Evolutionary conservation across 257 asterid species (phyloP).

Genomic region (Eucommia ulmoides): DNA sequence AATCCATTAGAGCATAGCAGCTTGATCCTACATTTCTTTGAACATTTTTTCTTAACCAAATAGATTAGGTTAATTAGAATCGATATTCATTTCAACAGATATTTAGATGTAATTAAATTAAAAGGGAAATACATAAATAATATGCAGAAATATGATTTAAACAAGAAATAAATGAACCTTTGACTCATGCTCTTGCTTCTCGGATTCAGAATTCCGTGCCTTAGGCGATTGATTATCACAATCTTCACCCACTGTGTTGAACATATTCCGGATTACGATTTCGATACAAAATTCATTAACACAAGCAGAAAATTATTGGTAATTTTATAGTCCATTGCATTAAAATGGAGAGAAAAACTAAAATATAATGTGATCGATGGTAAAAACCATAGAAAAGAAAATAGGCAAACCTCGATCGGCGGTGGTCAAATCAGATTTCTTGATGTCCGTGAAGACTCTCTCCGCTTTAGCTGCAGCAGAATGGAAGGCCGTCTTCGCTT

Average conservation of each 20-base stretch:
- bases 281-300: neutral
- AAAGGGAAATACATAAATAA: too few species aligned
- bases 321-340: too few species aligned
- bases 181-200: conserved; percentile 29
- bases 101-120: too few species aligned
- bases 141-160: too few species aligned
- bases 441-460: conserved; percentile 84
- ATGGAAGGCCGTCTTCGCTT: conserved; percentile 89
- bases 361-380: conserved; percentile 5
- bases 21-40: too few species aligned
- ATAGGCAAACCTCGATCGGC: conserved; percentile 32
- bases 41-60: too few species aligned
- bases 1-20: too few species aligned
- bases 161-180: too few species aligned
- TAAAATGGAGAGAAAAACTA: conserved; percentile 24
- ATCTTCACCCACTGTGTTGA: conserved; percentile 31
- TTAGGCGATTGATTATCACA: conserved; percentile 40
- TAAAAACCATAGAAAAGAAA: too few species aligned
- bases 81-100: too few species aligned
- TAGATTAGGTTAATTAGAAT: too few species aligned
- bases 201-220: conserved; percentile 33
- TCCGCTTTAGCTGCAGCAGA: conserved; percentile 99
- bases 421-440: conserved; percentile 51
- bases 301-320: conserved; percentile 2
- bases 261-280: conserved; percentile 8